Conservation (phyloP, 352 stramenopile genomes). For the Globisporangium iwayamae region DNA sequence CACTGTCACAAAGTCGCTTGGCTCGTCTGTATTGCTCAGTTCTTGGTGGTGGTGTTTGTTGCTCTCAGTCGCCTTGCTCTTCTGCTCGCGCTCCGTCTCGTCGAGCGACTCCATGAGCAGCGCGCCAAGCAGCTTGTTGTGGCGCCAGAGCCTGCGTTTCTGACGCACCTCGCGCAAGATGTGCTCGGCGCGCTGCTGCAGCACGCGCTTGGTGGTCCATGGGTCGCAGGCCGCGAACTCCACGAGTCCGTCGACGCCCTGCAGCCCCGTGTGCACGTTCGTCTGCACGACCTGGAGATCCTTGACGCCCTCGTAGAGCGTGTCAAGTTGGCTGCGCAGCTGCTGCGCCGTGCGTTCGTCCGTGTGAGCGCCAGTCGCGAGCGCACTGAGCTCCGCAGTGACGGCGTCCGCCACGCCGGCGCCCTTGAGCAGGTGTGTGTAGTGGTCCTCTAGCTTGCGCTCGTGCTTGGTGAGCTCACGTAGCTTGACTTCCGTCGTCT, state of each 20-base stretch:
- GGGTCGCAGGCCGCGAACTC: conserved; percentile 31
- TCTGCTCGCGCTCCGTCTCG: conserved; percentile 23
- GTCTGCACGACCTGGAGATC: conserved; percentile 44
- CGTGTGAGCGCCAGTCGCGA: not conserved
- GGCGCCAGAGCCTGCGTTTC: conserved; percentile 42
- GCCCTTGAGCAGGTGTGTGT: conserved; percentile 26
- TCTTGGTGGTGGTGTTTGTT: not conserved
- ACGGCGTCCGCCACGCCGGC: not conserved
- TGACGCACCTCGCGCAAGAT: conserved; percentile 34
- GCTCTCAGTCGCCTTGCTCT: conserved; percentile 18
- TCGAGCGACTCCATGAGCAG: conserved; percentile 37
- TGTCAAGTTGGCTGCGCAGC: conserved; percentile 24
- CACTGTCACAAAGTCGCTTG: conserved; percentile 12
- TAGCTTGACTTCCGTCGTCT: conserved; percentile 50
- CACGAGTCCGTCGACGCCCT: conserved; percentile 32
- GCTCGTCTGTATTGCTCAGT: conserved; percentile 6
- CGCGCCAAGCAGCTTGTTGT: conserved; percentile 50
- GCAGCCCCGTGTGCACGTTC: conserved; percentile 30
- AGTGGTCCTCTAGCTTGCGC: conserved; percentile 34
- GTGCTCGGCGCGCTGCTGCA: conserved; percentile 24
- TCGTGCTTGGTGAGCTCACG: conserved; percentile 43
- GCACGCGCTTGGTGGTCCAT: conserved; percentile 22
- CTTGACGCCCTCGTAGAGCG: conserved; percentile 38
- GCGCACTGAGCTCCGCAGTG: not conserved
- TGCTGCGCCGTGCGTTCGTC: not conserved